Evolutionary conservation across 1,284 basidiomycete genomes (phyloP).

Genomic region (Singerocomus inundabilis): DNA sequence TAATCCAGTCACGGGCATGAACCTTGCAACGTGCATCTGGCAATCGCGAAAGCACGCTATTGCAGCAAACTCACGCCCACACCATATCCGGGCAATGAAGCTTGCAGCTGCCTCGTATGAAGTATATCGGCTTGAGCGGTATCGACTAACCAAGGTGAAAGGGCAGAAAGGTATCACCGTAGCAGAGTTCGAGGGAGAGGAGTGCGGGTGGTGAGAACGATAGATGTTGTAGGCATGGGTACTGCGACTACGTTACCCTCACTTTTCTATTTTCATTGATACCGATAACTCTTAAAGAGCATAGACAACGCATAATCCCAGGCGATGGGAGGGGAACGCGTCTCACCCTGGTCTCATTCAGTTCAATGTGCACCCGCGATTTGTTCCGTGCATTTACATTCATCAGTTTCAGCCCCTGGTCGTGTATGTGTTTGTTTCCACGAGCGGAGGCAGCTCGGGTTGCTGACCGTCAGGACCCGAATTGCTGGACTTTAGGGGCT

Average conservation of each 20-base stretch:
- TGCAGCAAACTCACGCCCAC: conserved; percentile 74
- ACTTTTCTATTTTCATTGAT: too few species aligned
- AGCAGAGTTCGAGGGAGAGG: conserved; percentile 58
- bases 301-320: too few species aligned
- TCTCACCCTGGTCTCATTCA: too few species aligned
- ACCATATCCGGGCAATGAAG: conserved; percentile 80
- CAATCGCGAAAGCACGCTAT: conserved; percentile 81
- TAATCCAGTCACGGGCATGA: conserved; percentile 68
- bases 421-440: background rate
- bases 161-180: conserved; percentile 59
- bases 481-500: background rate
- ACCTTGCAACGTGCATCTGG: conserved; percentile 96
- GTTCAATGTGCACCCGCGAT: too few species aligned
- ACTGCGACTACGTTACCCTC: too few species aligned
- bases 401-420: too few species aligned
- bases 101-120: conserved; percentile 79
- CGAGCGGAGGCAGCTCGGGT: background rate
- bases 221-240: too few species aligned
- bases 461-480: background rate
- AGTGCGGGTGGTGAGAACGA: conserved; percentile 65
- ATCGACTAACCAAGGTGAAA: conserved; percentile 62
- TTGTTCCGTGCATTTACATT: too few species aligned
- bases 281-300: too few species aligned
- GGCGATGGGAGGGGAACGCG: too few species aligned
- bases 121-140: conserved; percentile 74